Evolutionary conservation across 2,329 filamentous ascomycete genomes (phyloP), one percentile per base, ranked within the genome.

Genomic region (Penicillium rolfsii): DNA sequence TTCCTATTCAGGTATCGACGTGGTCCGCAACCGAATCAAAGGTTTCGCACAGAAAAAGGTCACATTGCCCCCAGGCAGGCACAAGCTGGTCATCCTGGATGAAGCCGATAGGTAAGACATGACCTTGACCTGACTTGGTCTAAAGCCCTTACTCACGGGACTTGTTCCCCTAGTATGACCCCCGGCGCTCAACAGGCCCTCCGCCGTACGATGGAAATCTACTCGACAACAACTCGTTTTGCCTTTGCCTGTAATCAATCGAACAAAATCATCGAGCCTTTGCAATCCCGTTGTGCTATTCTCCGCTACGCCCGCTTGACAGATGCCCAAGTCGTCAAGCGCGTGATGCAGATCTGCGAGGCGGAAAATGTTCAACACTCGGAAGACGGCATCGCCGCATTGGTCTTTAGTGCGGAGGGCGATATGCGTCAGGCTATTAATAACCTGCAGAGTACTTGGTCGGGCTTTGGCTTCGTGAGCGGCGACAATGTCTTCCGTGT

Each of bases 351-450:
- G 74, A 95, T 99, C 69, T 95, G 93, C 74, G 90, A 95, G 74
- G 93, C 92, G 0, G 95, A 99, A 79, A 88, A 91, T 67, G 93
- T 98, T 48, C 84, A 95, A 74, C 91, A 93, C 78, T 93, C 89
- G 55, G 95, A 99, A 70, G 94, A 98, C 75, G 95, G 95, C 0
- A 83, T 98, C 61, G 95, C 94, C 0, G 95, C 95, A n/a, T 82
- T 99, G 36, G 93, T 99, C 0, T 99, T 99, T 81, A 95, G 90
- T 64, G 95, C 95, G 6, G 95, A 99, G 77, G 95, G 95, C 59
- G 95, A 99, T 75, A 99, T 99, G 95, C 88, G 95, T 63, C 95
- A 99, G 80, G 95, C 95, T 38, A 97, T 99, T 83, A 99, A 99
- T 81, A 98, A 98, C 77, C 80, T 99, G 68, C 95, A 99, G 77